These are phyloP conservation scores for Trifolium pratense DNA, from an alignment of 306 rosid species.

Conservation along the genomic window DNA sequence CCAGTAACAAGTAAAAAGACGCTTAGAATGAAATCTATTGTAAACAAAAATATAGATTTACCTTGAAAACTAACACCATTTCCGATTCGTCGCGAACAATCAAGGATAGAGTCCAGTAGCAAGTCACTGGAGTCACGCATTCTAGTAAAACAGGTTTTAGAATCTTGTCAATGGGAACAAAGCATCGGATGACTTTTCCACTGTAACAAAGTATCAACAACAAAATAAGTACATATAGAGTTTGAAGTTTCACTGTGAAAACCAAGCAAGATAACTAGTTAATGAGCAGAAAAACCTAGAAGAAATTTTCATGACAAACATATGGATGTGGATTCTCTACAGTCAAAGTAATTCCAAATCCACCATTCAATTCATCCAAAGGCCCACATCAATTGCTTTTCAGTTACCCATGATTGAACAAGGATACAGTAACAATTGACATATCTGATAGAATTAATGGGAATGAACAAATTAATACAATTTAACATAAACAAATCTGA, in stretches of 20 bases:
- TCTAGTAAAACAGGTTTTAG: slow-evolving; percentile 78
- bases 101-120: slow-evolving; percentile 85
- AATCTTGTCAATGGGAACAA: slow-evolving; percentile 81
- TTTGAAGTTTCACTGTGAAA: slow-evolving; percentile 6
- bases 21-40: slow-evolving; percentile 4
- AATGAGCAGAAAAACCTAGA: neutral
- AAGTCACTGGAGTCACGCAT: slow-evolving; percentile 88
- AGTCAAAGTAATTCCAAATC: neutral
- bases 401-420: neutral
- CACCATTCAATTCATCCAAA: neutral
- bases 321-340: neutral
- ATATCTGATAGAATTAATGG: neutral
- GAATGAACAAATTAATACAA: neutral
- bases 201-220: slow-evolving; percentile 41
- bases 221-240: neutral
- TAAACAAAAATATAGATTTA: slow-evolving; percentile 27
- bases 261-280: slow-evolving; percentile 26
- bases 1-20: slow-evolving; percentile 4
- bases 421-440: neutral
- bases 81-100: slow-evolving; percentile 68
- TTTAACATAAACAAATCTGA: neutral
- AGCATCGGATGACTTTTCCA: slow-evolving; percentile 68
- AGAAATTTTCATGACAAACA: neutral
- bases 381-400: neutral
- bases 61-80: slow-evolving; percentile 76